Percentiles rank a stretch among this genome's conserved stretches.
Evolutionary conservation across 495 filamentous ascomycete genomes (phyloP).

Genomic region (Jackrogersella minutella): DNA sequence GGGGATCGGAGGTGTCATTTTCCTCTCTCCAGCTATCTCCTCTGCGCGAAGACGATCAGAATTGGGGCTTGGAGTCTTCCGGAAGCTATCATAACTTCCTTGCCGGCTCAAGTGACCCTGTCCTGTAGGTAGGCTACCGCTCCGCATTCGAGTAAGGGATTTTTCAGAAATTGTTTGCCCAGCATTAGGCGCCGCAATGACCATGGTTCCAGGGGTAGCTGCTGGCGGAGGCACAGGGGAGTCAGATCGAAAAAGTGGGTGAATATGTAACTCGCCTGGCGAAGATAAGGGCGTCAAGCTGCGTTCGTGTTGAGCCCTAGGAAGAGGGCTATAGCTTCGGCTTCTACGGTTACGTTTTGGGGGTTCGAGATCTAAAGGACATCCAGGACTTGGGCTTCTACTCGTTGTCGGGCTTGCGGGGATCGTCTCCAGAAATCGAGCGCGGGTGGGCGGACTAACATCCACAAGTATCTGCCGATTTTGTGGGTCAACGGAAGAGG

Average conservation of each 20-base stretch:
- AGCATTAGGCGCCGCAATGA: slow-evolving; percentile 74
- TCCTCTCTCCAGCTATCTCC: slow-evolving; percentile 46
- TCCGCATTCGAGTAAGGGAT: slow-evolving; percentile 71
- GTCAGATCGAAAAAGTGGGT: slow-evolving; percentile 82
- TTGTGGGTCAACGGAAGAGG: slow-evolving; percentile 66
- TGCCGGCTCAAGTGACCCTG: slow-evolving; percentile 61
- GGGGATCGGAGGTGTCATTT: slow-evolving; percentile 66
- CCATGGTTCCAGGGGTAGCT: slow-evolving; percentile 71
- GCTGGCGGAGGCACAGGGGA: slow-evolving; percentile 75
- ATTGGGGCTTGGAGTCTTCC: slow-evolving; percentile 40
- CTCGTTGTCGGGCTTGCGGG: slow-evolving; percentile 64
- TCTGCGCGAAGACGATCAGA: slow-evolving; percentile 37
- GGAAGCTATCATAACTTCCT: slow-evolving; percentile 58
- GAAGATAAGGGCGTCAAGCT: slow-evolving; percentile 48
- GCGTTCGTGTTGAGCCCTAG: slow-evolving; percentile 44
- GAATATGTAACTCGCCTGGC: slow-evolving; percentile 76
- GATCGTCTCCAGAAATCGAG: slow-evolving; percentile 65
- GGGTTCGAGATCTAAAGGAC: slow-evolving; percentile 53
- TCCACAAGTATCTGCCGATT: slow-evolving; percentile 62
- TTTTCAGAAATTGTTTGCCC: slow-evolving; percentile 70
- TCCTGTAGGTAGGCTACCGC: slow-evolving; percentile 66
- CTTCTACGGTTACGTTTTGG: slow-evolving; percentile 50
- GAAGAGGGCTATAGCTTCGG: slow-evolving; percentile 55
- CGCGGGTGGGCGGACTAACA: slow-evolving; percentile 53
- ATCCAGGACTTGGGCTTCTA: slow-evolving; percentile 59